phyloP scores from a whole-genome alignment of 176 grass and related monocot genomes.

The Dactylis glomerata region DNA sequence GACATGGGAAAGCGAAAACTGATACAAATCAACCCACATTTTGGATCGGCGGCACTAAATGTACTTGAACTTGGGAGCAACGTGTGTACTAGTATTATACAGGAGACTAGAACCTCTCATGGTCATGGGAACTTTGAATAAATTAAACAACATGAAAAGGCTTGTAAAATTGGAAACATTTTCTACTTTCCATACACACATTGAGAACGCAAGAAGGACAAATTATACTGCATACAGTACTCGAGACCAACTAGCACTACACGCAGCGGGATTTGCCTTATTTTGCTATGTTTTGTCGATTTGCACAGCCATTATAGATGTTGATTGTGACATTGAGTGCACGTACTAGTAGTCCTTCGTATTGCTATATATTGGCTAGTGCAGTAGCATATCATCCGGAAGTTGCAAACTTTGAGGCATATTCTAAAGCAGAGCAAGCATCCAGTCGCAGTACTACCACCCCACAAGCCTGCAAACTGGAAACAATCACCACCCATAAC shows the following conservation, averaged over 20 bases:
- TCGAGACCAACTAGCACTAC: not conserved
- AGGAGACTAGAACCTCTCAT: not conserved
- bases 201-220: not conserved
- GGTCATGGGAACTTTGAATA: not conserved
- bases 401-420: not conserved
- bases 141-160: not conserved
- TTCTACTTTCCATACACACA: not conserved
- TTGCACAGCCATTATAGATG: not conserved
- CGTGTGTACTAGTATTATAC: not conserved
- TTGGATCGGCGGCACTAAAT: not conserved
- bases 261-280: not conserved
- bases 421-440: slow-evolving; percentile 2
- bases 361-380: not conserved
- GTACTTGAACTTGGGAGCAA: not conserved
- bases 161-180: not conserved
- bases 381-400: not conserved
- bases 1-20: not conserved
- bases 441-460: not conserved
- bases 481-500: not conserved
- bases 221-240: not conserved
- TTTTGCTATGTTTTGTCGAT: not conserved
- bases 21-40: slow-evolving; percentile 3
- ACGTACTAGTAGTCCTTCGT: not conserved
- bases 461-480: not conserved
- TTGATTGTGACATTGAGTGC: not conserved